Conservation (phyloP, 257 asterid genomes). For the Plectranthus barbatus region DNA sequence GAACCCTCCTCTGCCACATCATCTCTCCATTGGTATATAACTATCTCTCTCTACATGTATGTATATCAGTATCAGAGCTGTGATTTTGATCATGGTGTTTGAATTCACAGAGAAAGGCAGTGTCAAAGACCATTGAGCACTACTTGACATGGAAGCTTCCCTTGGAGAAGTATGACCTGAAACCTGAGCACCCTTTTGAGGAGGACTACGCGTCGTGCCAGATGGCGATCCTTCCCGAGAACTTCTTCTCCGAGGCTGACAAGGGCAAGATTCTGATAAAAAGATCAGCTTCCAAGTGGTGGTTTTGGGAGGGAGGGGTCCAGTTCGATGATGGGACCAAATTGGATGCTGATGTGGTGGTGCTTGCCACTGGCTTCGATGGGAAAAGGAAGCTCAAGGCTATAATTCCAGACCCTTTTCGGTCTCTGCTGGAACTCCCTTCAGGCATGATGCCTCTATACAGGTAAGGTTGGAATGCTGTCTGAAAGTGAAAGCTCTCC, state of each 20-base stretch:
- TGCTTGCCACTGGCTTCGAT: slow-evolving; percentile 81
- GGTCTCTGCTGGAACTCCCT: slow-evolving; percentile 48
- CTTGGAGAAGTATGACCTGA: slow-evolving; percentile 62
- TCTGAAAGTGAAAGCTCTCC: too few relatives aligned
- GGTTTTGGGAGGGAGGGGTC: slow-evolving; percentile 70
- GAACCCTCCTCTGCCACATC: slow-evolving; percentile 45
- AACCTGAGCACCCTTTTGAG: slow-evolving; percentile 83
- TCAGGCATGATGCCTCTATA: slow-evolving; percentile 82
- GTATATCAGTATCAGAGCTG: too few relatives aligned
- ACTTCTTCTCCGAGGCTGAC: slow-evolving; percentile 69
- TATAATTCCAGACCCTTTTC: slow-evolving; percentile 75
- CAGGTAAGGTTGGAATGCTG: slow-evolving; percentile 31
- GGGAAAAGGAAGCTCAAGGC: slow-evolving; percentile 58
- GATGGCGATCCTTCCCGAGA: slow-evolving; percentile 84
- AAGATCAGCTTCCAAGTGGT: slow-evolving; percentile 54
- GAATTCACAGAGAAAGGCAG: slow-evolving; percentile 39
- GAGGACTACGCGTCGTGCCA: slow-evolving; percentile 94
- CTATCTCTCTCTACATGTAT: background rate
- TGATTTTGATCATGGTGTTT: background rate
- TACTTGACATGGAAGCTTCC: slow-evolving; percentile 85
- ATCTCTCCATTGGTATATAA: slow-evolving; percentile 56
- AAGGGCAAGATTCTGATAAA: slow-evolving; percentile 59
- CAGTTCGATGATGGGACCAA: slow-evolving; percentile 57
- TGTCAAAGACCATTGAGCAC: slow-evolving; percentile 60
- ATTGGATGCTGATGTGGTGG: slow-evolving; percentile 76